Conservation (phyloP, 805 yeast genomes). For the Candida gorgasii region DNA sequence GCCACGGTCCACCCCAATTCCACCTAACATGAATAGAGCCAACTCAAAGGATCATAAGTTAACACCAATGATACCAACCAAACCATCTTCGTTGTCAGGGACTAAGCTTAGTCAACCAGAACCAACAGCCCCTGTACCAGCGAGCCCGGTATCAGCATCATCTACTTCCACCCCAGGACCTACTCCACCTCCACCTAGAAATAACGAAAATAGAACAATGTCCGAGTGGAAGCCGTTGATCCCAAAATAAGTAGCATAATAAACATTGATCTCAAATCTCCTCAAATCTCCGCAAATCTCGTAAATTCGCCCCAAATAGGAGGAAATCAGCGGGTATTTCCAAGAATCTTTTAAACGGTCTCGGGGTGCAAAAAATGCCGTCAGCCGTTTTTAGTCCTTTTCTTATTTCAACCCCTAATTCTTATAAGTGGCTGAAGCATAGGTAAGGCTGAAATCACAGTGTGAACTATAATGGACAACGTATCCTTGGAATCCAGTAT, state of each 20-base stretch:
- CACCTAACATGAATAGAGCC: not conserved
- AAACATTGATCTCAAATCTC: not conserved
- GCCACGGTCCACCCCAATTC: constrained; percentile 20
- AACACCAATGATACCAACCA: constrained; percentile 37
- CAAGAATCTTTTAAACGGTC: no score
- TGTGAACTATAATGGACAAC: no score
- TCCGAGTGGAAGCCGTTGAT: constrained; percentile 54
- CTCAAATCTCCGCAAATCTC: no score
- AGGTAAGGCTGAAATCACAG: no score
- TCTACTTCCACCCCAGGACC: no score
- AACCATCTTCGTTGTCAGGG: constrained; percentile 31
- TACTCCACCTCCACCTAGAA: constrained; percentile 20
- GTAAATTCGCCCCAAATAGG: no score
- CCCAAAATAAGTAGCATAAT: constrained; percentile 35
- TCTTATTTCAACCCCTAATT: no score
- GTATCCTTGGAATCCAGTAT: not conserved
- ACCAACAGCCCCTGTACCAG: not conserved
- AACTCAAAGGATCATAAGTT: constrained; percentile 19
- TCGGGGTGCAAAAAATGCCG: no score
- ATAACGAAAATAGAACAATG: constrained; percentile 22
- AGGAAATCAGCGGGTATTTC: no score
- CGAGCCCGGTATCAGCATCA: not conserved
- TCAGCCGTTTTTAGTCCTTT: no score
- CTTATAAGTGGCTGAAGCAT: no score
- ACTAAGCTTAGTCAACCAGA: constrained; percentile 15